Base-by-base conservation (phyloP, 495 filamentous ascomycete species). In the Umbilicaria muhlenbergii region DNA sequence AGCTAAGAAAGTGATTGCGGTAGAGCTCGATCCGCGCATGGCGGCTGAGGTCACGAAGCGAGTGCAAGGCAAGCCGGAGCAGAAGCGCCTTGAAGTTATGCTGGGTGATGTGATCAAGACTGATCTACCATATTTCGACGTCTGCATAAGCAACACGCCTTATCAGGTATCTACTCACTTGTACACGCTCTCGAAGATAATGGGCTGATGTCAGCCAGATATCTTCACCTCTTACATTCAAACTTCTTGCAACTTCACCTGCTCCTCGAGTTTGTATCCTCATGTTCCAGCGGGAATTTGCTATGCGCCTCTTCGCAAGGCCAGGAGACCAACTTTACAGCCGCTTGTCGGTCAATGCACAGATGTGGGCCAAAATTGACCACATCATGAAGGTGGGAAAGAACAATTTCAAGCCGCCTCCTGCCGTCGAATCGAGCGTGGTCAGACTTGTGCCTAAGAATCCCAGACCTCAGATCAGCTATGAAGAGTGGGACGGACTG, bases 21-120 rank as follows among this genome's bases (percentile, higher is more conserved):
- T 94, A 31, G 89, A 96, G 66, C 73, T 93, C 63, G 89, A 95
- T 60, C 89, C 89, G 36, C 73, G 89, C 54, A 96, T 95, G 91
- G 89, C 88, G 5, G 89, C 88, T 21, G 91, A 96, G 60, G 74
- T 94, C 49, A 94, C 88, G 36, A 95, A 95, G 57, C 81, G 87
- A 46, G 86, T 95, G 21, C 85, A 93, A 58, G 85, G 81, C 14
- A 88, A 75, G 34, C 83, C 87, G 3, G 69, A 78, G 45, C 77
- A 80, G 51, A 88, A 85, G 55, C 70, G 78, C 49, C 63, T 95
- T 34, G 84, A 93, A 39, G 75, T 95, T 19, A 67, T 93, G 34
- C 68, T 96, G 2, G 91, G 89, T 11, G 89, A 96, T 59, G 87
- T 94, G 41, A 89, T 94, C 58, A 96, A 94, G 67, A 79, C 79